phyloP scores from a whole-genome alignment of 2,329 filamentous ascomycete species.

The Colletotrichum tropicicola region DNA sequence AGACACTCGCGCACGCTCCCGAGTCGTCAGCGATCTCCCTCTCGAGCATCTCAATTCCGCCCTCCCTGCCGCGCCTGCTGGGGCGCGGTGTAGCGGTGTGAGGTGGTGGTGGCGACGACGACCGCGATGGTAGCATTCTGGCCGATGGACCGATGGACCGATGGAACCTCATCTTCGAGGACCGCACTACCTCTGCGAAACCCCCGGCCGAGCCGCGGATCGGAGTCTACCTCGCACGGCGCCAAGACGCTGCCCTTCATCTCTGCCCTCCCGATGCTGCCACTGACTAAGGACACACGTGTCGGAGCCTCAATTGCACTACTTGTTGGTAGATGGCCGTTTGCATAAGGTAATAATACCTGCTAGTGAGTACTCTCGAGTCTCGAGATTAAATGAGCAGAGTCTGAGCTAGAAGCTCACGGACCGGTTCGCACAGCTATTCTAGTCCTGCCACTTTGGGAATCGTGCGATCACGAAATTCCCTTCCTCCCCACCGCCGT shows the following conservation, averaged over 20 bases:
- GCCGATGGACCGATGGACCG: not conserved
- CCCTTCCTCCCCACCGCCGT: too few species aligned
- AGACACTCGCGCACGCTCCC: not conserved
- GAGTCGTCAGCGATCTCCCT: not conserved
- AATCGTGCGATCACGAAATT: slow-evolving; percentile 8
- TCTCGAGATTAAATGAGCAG: not conserved
- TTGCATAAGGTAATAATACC: too few species aligned
- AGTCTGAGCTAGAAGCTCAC: slow-evolving; percentile 1
- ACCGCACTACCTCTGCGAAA: not conserved
- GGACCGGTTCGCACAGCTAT: slow-evolving; percentile 3
- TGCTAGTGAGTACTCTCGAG: too few species aligned
- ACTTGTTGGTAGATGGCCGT: too few species aligned
- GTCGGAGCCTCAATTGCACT: not conserved
- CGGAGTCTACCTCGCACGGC: slow-evolving; percentile 23
- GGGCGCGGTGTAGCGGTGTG: slow-evolving; percentile 11
- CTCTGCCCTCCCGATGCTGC: not conserved
- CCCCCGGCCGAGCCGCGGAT: slow-evolving; percentile 16
- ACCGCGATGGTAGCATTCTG: slow-evolving; percentile 8
- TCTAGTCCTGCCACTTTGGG: not conserved
- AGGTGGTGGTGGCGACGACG: not conserved
- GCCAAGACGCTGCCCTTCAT: slow-evolving; percentile 10
- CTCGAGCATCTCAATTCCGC: slow-evolving; percentile 10
- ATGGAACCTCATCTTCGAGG: slow-evolving; percentile 25
- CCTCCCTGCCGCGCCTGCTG: not conserved
- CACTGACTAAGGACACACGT: not conserved